Evolutionary conservation across 805 yeast species (phyloP).

Genomic region (Suhomyces pyralidae): DNA sequence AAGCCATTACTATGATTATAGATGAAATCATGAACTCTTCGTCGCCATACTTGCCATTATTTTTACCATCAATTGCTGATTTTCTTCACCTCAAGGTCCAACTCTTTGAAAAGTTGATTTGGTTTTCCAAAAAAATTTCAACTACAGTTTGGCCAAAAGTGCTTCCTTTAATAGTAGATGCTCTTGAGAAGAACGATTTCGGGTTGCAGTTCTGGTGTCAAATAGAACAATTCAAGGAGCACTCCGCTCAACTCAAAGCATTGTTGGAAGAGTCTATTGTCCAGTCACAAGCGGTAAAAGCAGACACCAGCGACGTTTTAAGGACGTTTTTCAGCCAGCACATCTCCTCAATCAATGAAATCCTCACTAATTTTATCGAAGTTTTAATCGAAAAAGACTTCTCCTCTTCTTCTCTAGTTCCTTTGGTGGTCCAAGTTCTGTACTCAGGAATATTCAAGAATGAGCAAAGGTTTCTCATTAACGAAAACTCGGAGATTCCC

Average conservation of each 20-base stretch:
- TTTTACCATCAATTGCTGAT: conserved; percentile 47
- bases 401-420: conserved; percentile 14
- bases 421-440: conserved; percentile 24
- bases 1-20: conserved; percentile 48
- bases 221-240: conserved; percentile 7
- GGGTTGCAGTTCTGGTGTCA: conserved; percentile 42
- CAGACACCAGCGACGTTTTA: conserved; percentile 6
- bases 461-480: conserved; percentile 37
- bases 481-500: conserved; percentile 22
- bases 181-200: conserved; percentile 40
- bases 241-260: conserved; percentile 7
- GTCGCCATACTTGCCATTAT: conserved; percentile 55
- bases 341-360: conserved; percentile 21
- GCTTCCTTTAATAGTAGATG: conserved; percentile 33
- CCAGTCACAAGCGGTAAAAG: conserved; percentile 6
- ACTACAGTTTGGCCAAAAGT: conserved; percentile 31
- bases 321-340: conserved; percentile 27
- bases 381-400: conserved; percentile 14
- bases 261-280: conserved; percentile 10
- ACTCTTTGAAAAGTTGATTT: conserved; percentile 43
- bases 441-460: conserved; percentile 33
- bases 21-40: conserved; percentile 56
- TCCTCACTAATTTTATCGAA: conserved; percentile 28
- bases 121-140: conserved; percentile 47
- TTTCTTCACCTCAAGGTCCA: conserved; percentile 51